phyloP scores from a whole-genome alignment of 192 early-diverging fungal genomes.

The Dimargaris xerosporica region DNA sequence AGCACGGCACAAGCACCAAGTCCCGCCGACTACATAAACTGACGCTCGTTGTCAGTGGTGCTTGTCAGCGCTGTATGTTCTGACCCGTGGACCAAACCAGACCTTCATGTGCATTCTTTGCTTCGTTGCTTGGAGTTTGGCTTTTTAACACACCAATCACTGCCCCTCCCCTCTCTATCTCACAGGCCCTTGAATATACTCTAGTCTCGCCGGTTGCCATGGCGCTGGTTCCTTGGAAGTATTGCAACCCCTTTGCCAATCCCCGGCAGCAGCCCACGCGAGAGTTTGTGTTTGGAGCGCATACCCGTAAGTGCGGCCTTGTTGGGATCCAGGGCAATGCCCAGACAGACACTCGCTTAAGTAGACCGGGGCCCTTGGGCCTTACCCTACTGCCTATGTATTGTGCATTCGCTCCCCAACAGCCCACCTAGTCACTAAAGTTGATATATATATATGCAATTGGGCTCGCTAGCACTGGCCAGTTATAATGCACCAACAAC shows the following conservation, averaged over 20 bases:
- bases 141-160: not conserved
- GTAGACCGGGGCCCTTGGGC: not conserved
- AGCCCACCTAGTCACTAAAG: not conserved
- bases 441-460: not conserved
- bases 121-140: not conserved
- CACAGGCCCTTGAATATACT: not conserved
- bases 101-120: not conserved
- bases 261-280: not conserved
- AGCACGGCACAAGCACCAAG: not conserved
- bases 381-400: not conserved
- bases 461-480: not conserved
- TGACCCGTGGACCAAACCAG: not conserved
- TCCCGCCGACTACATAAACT: not conserved
- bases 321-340: not conserved
- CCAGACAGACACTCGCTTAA: not conserved
- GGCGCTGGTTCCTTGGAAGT: conserved; percentile 6
- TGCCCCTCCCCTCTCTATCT: not conserved
- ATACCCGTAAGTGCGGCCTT: not conserved
- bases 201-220: not conserved
- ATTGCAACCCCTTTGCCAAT: not conserved
- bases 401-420: not conserved
- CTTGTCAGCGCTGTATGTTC: not conserved
- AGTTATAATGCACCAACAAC: not conserved
- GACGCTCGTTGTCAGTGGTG: not conserved
- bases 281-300: not conserved